These are phyloP conservation scores for Turritis glabra DNA, from an alignment of 345 rosid genomes.

Conservation along the genomic window DNA sequence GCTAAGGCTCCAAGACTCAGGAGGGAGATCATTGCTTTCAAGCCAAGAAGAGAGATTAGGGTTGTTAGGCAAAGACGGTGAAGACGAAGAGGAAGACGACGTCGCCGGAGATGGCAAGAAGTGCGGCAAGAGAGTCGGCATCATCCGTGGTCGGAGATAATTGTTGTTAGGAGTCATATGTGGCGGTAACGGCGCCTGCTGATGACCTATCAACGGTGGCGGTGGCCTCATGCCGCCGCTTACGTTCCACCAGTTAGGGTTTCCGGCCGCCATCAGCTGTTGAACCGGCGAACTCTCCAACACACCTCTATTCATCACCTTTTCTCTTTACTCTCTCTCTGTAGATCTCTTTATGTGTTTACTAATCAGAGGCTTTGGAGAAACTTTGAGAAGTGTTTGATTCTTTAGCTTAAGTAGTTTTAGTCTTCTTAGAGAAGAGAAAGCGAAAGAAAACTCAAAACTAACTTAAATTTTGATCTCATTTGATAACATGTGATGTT, in stretches of 20 bases:
- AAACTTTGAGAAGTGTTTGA: conserved; percentile 53
- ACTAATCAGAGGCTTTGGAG: conserved; percentile 49
- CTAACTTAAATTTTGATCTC: conserved; percentile 29
- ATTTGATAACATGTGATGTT: conserved; percentile 33
- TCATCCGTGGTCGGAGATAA: conserved; percentile 37
- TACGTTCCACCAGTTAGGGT: conserved; percentile 86
- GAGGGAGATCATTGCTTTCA: conserved; percentile 65
- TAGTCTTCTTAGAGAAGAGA: conserved; percentile 32
- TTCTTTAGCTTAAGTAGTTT: conserved; percentile 50
- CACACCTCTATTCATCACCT: conserved; percentile 67
- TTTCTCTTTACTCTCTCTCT: conserved; percentile 29
- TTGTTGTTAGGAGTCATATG: conserved; percentile 33
- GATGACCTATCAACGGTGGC: conserved; percentile 43
- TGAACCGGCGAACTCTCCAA: conserved; percentile 81
- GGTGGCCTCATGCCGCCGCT: conserved; percentile 66
- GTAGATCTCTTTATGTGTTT: conserved; percentile 35
- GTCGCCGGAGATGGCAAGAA: conserved; percentile 48
- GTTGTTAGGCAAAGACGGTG: conserved; percentile 49
- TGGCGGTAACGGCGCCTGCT: conserved; percentile 35
- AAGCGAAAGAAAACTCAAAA: conserved; percentile 27
- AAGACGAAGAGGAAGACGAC: conserved; percentile 55
- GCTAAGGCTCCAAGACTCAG: conserved; percentile 76
- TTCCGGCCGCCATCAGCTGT: conserved; percentile 79
- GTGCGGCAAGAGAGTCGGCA: conserved; percentile 51
- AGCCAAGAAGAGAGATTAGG: conserved; percentile 54